phyloP scores from a whole-genome alignment of 2,329 filamentous ascomycete genomes.

The Claviceps cyperi region DNA sequence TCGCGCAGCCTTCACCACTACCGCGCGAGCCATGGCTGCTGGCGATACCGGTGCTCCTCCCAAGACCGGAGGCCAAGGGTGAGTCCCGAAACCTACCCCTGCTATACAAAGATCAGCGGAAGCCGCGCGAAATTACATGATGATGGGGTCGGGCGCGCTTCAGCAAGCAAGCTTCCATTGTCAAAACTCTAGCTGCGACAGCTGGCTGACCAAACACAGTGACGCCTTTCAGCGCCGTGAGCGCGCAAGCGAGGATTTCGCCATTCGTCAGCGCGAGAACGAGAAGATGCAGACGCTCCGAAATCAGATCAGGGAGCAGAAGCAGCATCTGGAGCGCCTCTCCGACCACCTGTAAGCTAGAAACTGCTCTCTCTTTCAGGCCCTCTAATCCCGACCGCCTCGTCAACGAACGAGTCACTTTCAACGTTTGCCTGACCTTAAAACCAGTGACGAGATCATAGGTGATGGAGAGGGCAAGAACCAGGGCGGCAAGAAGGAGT shows the following conservation, averaged over 20 bases:
- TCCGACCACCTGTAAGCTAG: slow-evolving; percentile 64
- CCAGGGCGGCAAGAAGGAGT: slow-evolving; percentile 47
- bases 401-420: slow-evolving; percentile 1
- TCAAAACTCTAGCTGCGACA: neutral
- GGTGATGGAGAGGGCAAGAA: slow-evolving; percentile 27
- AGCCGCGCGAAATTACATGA: neutral
- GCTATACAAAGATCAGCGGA: neutral
- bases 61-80: slow-evolving; percentile 39
- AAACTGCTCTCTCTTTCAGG: too few relatives aligned
- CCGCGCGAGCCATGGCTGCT: slow-evolving; percentile 47
- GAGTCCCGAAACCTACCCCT: slow-evolving; percentile 17
- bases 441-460: slow-evolving; percentile 57
- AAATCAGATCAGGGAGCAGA: slow-evolving; percentile 61
- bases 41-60: slow-evolving; percentile 54
- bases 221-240: slow-evolving; percentile 91
- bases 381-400: slow-evolving; percentile 6
- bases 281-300: slow-evolving; percentile 74
- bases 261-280: slow-evolving; percentile 76
- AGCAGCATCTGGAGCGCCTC: slow-evolving; percentile 70
- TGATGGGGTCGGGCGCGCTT: neutral
- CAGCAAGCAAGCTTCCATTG: too few relatives aligned
- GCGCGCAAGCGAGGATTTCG: slow-evolving; percentile 69
- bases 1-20: slow-evolving; percentile 46
- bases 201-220: slow-evolving; percentile 28
- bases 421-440: neutral